Evolutionary conservation across 371 early-diverging fungal genomes (phyloP).

Genomic region (Circinella minor): DNA sequence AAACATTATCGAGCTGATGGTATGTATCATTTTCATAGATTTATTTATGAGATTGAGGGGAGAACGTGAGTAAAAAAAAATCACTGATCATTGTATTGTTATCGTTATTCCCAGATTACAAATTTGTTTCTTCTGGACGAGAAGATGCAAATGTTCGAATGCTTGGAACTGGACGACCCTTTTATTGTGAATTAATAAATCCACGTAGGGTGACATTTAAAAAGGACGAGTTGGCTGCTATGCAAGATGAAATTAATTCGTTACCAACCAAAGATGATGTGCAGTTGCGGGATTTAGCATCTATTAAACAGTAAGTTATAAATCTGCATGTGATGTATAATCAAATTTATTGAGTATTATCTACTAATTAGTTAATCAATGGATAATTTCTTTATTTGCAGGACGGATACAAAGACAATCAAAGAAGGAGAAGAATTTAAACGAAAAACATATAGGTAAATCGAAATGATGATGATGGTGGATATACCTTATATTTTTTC

Average conservation of each 20-base stretch:
- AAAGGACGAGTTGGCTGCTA: slow-evolving; percentile 45
- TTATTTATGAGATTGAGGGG: no score
- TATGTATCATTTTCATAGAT: background rate
- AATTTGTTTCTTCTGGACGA: slow-evolving; percentile 90
- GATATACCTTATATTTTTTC: background rate
- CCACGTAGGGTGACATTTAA: slow-evolving; percentile 56
- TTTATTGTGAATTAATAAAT: slow-evolving; percentile 87
- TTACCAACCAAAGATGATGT: slow-evolving; percentile 54
- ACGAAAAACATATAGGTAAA: slow-evolving; percentile 78
- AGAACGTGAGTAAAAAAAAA: background rate
- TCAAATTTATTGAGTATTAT: no score
- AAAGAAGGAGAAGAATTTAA: slow-evolving; percentile 88
- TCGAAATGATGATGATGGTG: background rate
- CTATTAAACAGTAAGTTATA: slow-evolving; percentile 32
- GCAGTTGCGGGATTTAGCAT: slow-evolving; percentile 56
- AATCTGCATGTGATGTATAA: background rate
- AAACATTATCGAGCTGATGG: slow-evolving; percentile 33
- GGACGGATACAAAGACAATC: slow-evolving; percentile 67
- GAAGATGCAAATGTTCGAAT: slow-evolving; percentile 98
- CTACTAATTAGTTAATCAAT: no score
- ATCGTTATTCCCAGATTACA: slow-evolving; percentile 49
- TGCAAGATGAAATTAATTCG: slow-evolving; percentile 63
- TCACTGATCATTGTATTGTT: background rate
- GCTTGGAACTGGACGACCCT: slow-evolving; percentile 95
- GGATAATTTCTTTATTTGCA: background rate